phyloP scores from a whole-genome alignment of 805 yeast genomes.

The Starmerella vaccinii region DNA sequence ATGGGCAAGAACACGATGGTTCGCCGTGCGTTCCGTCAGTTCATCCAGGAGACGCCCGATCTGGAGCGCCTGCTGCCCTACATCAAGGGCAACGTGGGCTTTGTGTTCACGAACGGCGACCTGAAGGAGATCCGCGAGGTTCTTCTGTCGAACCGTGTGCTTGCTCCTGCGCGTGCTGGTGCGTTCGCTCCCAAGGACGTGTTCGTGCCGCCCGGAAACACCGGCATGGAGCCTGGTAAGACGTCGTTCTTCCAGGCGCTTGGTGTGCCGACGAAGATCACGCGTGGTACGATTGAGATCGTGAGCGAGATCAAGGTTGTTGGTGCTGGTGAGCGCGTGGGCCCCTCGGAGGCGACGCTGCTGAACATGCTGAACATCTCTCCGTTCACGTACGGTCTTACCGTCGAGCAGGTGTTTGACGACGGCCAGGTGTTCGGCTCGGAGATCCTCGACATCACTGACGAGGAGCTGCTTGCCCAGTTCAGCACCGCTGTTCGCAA shows the following conservation, averaged over 20 bases:
- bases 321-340: slow-evolving; percentile 75
- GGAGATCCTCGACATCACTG: slow-evolving; percentile 94
- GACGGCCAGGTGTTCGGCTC: slow-evolving; percentile 98
- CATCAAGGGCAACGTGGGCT: slow-evolving; percentile 98
- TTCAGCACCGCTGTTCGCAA: slow-evolving; percentile 83
- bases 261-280: slow-evolving; percentile 99
- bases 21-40: slow-evolving; percentile 98
- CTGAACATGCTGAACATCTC: slow-evolving; percentile 99
- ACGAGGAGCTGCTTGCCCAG: slow-evolving; percentile 87
- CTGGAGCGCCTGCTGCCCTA: slow-evolving; percentile 88
- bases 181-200: slow-evolving; percentile 98
- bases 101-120: slow-evolving; percentile 96
- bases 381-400: slow-evolving; percentile 98
- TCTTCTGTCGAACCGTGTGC: slow-evolving; percentile 85
- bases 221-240: slow-evolving; percentile 99
- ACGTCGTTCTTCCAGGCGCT: slow-evolving; percentile 99
- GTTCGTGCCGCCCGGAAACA: slow-evolving; percentile 97
- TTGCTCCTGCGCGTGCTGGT: slow-evolving; percentile 99
- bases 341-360: slow-evolving; percentile 98
- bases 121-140: slow-evolving; percentile 85
- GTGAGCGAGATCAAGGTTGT: slow-evolving; percentile 94
- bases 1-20: slow-evolving; percentile 99
- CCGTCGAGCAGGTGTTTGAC: slow-evolving; percentile 94
- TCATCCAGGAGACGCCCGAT: slow-evolving; percentile 88
- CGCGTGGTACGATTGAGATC: slow-evolving; percentile 99